Evolutionary conservation across 352 stramenopile genomes (phyloP).

Genomic region (Saprolegnia diclina): DNA sequence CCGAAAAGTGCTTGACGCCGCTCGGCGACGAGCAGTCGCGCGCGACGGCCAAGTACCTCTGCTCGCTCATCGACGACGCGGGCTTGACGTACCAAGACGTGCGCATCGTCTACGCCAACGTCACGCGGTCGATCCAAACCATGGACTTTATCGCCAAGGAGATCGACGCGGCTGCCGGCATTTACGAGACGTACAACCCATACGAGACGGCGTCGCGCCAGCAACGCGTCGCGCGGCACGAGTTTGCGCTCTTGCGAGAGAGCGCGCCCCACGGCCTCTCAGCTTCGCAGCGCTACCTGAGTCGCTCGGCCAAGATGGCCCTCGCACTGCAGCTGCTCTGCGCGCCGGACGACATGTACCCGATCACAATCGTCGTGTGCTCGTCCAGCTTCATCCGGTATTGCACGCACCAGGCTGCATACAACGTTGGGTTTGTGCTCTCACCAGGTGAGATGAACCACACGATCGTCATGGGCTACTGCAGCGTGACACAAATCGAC

Average conservation of each 20-base stretch:
- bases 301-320: slow-evolving; percentile 23
- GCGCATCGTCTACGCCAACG: slow-evolving; percentile 56
- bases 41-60: slow-evolving; percentile 45
- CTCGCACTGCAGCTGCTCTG: slow-evolving; percentile 20
- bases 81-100: slow-evolving; percentile 35
- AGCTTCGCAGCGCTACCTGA: not conserved
- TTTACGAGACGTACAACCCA: slow-evolving; percentile 23
- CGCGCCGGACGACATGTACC: not conserved
- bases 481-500: slow-evolving; percentile 23
- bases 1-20: slow-evolving; percentile 63
- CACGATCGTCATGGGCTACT: slow-evolving; percentile 17
- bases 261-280: slow-evolving; percentile 17
- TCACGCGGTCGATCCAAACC: slow-evolving; percentile 65
- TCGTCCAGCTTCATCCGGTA: slow-evolving; percentile 23
- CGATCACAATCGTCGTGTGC: slow-evolving; percentile 24
- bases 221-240: slow-evolving; percentile 18
- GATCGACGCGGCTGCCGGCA: slow-evolving; percentile 32
- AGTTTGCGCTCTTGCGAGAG: slow-evolving; percentile 19
- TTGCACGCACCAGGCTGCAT: slow-evolving; percentile 19
- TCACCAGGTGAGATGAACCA: slow-evolving; percentile 19
- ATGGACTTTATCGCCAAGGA: slow-evolving; percentile 44
- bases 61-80: slow-evolving; percentile 38
- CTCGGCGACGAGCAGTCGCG: slow-evolving; percentile 52
- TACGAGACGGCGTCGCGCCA: slow-evolving; percentile 18
- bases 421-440: slow-evolving; percentile 16